Conservation (phyloP, 805 yeast species). For the Yamadazyma tumulicola region DNA sequence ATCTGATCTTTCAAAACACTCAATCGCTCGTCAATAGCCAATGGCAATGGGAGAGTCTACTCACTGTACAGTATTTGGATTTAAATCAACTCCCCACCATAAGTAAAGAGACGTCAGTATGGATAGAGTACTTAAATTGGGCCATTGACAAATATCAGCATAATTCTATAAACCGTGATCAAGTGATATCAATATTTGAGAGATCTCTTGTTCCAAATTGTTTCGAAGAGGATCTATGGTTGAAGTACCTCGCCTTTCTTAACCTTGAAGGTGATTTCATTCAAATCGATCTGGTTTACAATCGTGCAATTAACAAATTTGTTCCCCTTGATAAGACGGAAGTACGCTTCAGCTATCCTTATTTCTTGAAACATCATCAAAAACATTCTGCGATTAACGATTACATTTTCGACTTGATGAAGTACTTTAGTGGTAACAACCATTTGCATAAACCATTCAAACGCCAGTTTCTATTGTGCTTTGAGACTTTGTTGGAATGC, state of each 20-base stretch:
- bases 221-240: conserved; percentile 60
- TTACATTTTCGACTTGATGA: conserved; percentile 23
- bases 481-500: conserved; percentile 10
- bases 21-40: conserved; percentile 52
- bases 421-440: conserved; percentile 20
- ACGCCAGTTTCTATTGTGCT: conserved; percentile 16
- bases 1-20: conserved; percentile 41
- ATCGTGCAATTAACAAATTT: conserved; percentile 45
- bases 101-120: conserved; percentile 43
- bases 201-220: conserved; percentile 73
- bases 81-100: conserved; percentile 32
- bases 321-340: conserved; percentile 27
- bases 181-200: conserved; percentile 51
- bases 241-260: conserved; percentile 57
- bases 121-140: conserved; percentile 63
- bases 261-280: conserved; percentile 22
- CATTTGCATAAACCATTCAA: conserved; percentile 11
- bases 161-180: background rate
- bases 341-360: conserved; percentile 24
- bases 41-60: conserved; percentile 70
- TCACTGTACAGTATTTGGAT: conserved; percentile 58
- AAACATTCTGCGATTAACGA: conserved; percentile 21
- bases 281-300: conserved; percentile 42
- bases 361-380: conserved; percentile 18
- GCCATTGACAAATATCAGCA: conserved; percentile 30